Conservation (phyloP, 768 basidiomycete genomes). For the Nidularia pulvinata region DNA sequence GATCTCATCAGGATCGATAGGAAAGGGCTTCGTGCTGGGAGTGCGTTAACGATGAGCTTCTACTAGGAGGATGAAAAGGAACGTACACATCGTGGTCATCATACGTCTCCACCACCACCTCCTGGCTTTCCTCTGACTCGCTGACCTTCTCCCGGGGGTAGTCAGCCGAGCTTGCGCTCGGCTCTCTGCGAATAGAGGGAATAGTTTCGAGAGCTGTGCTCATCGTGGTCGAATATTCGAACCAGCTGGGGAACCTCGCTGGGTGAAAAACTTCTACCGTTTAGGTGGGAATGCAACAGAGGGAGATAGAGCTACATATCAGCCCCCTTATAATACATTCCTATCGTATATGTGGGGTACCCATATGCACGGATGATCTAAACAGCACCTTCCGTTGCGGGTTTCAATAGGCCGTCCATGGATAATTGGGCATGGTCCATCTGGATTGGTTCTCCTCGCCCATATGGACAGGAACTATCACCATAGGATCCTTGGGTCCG, state of each 20-base stretch:
- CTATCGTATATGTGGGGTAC: too few species aligned
- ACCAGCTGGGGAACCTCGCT: background rate
- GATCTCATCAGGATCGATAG: slow-evolving; percentile 42
- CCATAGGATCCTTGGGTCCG: slow-evolving; percentile 4
- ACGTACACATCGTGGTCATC: slow-evolving; percentile 39
- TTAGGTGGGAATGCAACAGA: background rate
- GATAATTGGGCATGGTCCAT: background rate
- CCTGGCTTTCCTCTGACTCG: slow-evolving; percentile 15
- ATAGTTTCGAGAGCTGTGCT: slow-evolving; percentile 1
- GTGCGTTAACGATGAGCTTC: background rate
- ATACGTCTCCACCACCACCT: slow-evolving; percentile 18
- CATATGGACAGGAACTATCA: slow-evolving; percentile 14
- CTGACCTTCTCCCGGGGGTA: slow-evolving; percentile 22
- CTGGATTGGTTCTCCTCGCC: slow-evolving; percentile 6
- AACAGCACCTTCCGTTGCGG: background rate
- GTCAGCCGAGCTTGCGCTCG: slow-evolving; percentile 1
- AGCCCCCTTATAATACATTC: background rate
- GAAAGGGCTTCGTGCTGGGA: slow-evolving; percentile 47
- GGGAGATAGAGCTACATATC: background rate
- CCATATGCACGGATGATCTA: too few species aligned
- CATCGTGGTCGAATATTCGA: slow-evolving; percentile 2
- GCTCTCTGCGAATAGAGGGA: slow-evolving; percentile 1
- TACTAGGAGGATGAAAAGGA: background rate
- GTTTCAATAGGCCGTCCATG: background rate
- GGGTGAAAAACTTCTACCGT: background rate